These are phyloP conservation scores for Eutrema japonicum DNA, from an alignment of 345 rosid species.

Conservation along the genomic window DNA sequence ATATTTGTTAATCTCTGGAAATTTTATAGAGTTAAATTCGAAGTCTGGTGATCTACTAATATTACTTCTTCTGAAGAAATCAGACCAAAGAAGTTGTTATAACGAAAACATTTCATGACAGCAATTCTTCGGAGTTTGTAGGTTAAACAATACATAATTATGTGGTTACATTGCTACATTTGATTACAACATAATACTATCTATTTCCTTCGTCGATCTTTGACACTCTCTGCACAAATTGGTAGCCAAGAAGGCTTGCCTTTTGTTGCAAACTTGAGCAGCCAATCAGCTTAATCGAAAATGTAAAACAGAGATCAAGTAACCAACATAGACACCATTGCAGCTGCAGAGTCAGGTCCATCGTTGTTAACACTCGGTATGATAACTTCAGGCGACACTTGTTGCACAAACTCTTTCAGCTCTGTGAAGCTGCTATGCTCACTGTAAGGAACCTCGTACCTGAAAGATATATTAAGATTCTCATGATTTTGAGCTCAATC, in stretches of 20 bases:
- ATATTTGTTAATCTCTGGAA: not conserved
- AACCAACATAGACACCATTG: constrained; percentile 72
- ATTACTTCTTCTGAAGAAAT: not conserved
- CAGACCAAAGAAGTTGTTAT: not conserved
- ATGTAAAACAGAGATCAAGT: constrained; percentile 40
- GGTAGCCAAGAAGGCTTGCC: constrained; percentile 15
- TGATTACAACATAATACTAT: not conserved
- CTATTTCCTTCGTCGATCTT: constrained; percentile 1
- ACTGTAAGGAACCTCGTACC: constrained; percentile 96
- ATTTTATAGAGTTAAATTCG: not conserved
- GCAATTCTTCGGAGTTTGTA: not conserved
- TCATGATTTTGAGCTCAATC: constrained; percentile 7
- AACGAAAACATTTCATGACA: not conserved
- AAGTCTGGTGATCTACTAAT: not conserved
- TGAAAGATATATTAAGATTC: constrained; percentile 24
- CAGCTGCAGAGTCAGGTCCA: constrained; percentile 71
- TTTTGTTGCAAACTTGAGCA: constrained; percentile 18
- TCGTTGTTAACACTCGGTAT: constrained; percentile 88
- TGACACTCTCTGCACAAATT: not conserved
- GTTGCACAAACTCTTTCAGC: constrained; percentile 78
- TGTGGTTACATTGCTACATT: constrained; percentile 30
- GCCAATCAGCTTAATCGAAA: constrained; percentile 4
- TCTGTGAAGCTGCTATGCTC: constrained; percentile 93
- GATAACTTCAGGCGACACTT: constrained; percentile 68
- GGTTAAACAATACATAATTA: not conserved